Conservation (phyloP, 495 filamentous ascomycete species). For the Penicillium mononematosum region DNA sequence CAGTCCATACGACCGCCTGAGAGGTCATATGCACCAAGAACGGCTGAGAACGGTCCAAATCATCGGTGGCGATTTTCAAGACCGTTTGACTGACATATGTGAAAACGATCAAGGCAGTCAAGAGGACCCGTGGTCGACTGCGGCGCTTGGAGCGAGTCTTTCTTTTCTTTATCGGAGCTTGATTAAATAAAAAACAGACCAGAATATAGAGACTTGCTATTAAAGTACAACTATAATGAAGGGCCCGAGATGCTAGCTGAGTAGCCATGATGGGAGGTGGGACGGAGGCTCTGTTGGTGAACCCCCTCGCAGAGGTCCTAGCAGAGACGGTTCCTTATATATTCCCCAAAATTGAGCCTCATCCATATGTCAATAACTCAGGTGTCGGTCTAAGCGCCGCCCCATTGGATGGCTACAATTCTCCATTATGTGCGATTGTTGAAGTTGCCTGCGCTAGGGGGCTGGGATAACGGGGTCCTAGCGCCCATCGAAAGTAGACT, state of each 20-base stretch:
- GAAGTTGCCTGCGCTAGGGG: neutral
- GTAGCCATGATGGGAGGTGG: constrained; percentile 4
- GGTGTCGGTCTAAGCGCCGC: neutral
- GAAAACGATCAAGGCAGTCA: constrained; percentile 8
- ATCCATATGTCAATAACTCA: neutral
- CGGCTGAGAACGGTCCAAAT: constrained; percentile 8
- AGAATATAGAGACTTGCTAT: constrained; percentile 5
- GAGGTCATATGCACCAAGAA: constrained; percentile 15
- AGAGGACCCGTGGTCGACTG: neutral
- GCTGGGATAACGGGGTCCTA: constrained; percentile 2
- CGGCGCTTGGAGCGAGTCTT: constrained; percentile 1
- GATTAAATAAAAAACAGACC: neutral
- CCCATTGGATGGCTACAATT: constrained; percentile 1
- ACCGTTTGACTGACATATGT: constrained; percentile 7
- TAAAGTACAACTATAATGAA: constrained; percentile 10
- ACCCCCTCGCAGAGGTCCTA: neutral
- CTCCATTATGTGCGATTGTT: neutral
- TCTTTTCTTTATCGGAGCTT: neutral
- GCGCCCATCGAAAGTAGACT: neutral
- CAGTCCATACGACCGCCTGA: constrained; percentile 5
- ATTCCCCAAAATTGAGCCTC: constrained; percentile 3
- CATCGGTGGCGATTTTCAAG: constrained; percentile 2
- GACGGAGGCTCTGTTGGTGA: neutral
- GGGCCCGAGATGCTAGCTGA: constrained; percentile 1
- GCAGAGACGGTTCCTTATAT: constrained; percentile 1